Conservation (phyloP, 2,329 filamentous ascomycete species). For the Venturia oleaginea region DNA sequence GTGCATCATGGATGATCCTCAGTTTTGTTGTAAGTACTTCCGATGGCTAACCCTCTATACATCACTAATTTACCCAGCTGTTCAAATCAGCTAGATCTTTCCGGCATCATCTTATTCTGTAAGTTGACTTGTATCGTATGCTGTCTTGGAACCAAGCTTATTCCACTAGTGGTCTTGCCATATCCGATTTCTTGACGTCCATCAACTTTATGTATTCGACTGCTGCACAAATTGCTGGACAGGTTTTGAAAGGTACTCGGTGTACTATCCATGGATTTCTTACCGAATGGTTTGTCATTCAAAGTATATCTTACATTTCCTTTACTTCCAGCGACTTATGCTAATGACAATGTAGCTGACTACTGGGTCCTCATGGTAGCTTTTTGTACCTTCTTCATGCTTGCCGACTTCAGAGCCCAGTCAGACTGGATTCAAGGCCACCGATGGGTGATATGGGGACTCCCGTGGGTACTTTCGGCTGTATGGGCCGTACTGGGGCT, state of each 20-base stretch:
- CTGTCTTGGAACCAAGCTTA: background rate
- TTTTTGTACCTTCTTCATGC: conserved; percentile 33
- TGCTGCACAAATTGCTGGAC: conserved; percentile 27
- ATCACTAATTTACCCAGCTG: conserved; percentile 19
- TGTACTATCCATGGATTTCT: conserved; percentile 33
- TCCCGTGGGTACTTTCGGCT: conserved; percentile 31
- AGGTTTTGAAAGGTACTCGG: background rate
- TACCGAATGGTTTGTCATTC: conserved; percentile 35
- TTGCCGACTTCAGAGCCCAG: conserved; percentile 29
- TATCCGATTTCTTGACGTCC: conserved; percentile 34
- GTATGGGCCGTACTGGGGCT: conserved; percentile 24
- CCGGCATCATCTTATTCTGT: conserved; percentile 33
- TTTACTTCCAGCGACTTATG: background rate
- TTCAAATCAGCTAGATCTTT: conserved; percentile 31
- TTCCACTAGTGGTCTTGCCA: conserved; percentile 26
- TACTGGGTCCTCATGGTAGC: conserved; percentile 38
- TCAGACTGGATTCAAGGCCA: conserved; percentile 32
- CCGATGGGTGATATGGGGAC: conserved; percentile 24
- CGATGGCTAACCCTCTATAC: conserved; percentile 17
- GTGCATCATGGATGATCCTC: conserved; percentile 2
- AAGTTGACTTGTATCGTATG: background rate
- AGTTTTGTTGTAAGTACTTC: background rate
- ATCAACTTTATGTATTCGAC: conserved; percentile 33
- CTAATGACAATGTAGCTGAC: conserved; percentile 23
- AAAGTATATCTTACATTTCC: conserved; percentile 25